Base-by-base conservation (phyloP, 768 basidiomycete genomes). In the Tulasnella sp. region DNA sequence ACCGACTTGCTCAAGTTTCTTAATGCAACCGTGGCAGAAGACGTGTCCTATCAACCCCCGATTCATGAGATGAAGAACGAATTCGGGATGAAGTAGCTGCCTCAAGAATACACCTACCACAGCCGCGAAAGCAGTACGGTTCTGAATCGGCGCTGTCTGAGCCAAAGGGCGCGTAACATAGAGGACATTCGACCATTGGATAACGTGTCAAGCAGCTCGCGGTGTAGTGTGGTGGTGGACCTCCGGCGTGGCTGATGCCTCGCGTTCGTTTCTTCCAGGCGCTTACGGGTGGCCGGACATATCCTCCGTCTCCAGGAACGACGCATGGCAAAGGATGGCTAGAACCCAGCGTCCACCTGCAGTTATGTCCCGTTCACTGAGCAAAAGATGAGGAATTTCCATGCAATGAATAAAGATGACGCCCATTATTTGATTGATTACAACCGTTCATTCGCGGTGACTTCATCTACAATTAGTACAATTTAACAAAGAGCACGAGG, bases 381-480 rank as follows among this genome's bases (percentile, higher is more conserved):
- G n/a, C n/a, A 57, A 26, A 57, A 0, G 44, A 44, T 13, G 15
- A 44, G 44, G 9, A 7, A 13, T 2, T 1, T 44, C 44, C 44
- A 16, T 13, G 44, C 16, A 44, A 13, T 44, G 44, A 29, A 26
- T 67, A 7, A 10, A 23, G 10, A n/a, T 23, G 23, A n/a, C 51
- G n/a, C n/a, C n/a, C 51, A 51, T 51, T n/a, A n/a, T 20, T 16
- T 16, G 26, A 67, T 23, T 26, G 10, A 67, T 35, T 67, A 67
- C 32, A 67, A 67, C 61, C 61, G 61, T 67, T 67, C 61, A 67
- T 67, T 67, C 13, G 61, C 61, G 61, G 61, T 35, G 61, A 67
- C 61, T 67, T 67, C 32, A 67, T 67, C 32, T 67, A 61, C 57
- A 67, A 67, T 67, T 67, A 67, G 61, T 67, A 67, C 61, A 67